These are phyloP conservation scores for Dendrocalamus latiflorus DNA, from an alignment of 202 grass and related monocot species.

Conservation along the genomic window DNA sequence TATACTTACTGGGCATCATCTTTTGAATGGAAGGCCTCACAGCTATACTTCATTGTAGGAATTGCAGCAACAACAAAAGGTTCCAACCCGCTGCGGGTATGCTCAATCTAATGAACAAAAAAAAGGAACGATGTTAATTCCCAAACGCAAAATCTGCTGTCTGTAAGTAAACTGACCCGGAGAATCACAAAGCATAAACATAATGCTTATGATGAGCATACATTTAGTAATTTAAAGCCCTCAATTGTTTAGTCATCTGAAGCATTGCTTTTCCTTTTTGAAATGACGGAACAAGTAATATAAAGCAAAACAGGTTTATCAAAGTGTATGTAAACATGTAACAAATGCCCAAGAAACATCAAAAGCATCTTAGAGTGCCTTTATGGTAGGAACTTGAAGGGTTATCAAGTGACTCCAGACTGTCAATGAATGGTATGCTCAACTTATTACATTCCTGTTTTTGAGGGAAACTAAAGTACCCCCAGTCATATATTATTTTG, in stretches of 20 bases:
- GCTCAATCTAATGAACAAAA: constrained; percentile 56
- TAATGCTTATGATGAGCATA: not conserved
- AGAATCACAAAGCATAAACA: not conserved
- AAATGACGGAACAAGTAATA: not conserved
- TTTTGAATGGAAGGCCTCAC: constrained; percentile 58
- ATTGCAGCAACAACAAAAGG: constrained; percentile 75
- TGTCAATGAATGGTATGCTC: not conserved
- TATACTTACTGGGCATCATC: constrained; percentile 95
- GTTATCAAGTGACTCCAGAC: not conserved
- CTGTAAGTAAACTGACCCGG: not conserved
- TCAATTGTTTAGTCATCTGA: not conserved
- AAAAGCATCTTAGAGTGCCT: not conserved
- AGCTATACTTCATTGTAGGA: constrained; percentile 69
- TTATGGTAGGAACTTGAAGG: not conserved
- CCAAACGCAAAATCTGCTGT: not conserved
- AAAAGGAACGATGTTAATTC: constrained; percentile 25
- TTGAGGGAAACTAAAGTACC: not conserved
- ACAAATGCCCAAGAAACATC: not conserved
- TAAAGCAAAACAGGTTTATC: not conserved
- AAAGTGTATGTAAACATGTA: not conserved
- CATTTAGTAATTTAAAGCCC: not conserved
- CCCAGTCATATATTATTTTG: constrained; percentile 10
- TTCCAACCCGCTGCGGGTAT: constrained; percentile 63
- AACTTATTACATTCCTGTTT: not conserved
- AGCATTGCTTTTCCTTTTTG: not conserved